Base-by-base conservation (phyloP, 176 grass and related monocot genomes). In the Oryza brachyantha region DNA sequence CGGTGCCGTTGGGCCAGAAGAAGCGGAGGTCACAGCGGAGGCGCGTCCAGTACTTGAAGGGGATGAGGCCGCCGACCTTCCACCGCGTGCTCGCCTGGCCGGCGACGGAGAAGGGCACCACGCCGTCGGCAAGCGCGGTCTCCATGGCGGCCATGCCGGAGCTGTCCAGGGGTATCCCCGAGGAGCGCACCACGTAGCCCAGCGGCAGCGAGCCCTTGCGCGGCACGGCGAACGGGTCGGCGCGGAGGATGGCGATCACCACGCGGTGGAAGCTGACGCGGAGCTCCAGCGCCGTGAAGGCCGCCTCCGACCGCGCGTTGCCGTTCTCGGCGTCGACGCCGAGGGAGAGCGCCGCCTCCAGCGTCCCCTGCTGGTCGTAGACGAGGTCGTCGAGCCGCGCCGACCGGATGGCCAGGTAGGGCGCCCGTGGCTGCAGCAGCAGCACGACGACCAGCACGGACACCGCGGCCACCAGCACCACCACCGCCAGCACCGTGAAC, bases 61-160 rank as follows among this genome's bases (percentile, higher is more conserved):
- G 13, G 9, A 86, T n/a, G 29, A 94, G 16, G 24, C 79, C 79
- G 0, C 82, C 85, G 0, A 94, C 28, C 70, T 75, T 83, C 92
- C 90, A 94, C 25, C 54, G 12, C 39, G 89, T 90, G 45, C 61
- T 55, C 17, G 87, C 84, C 29, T 84, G 73, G 55, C 95, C 95
- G 0, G 26, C 65, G 55, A 97, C 52, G 21, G 13, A 3, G 74
- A 97, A 97, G 21, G 92, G 89, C 75, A 97, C 88, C 11, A 86
- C 37, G 26, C 64, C 83, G 17, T 35, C 45, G 14, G 83, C 61
- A 10, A 97, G 69, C 50, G 92, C 87, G 8, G 24, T 5, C 79
- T 90, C 87, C 89, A 97, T 72, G 57, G 80, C 80, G 4, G 36
- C 76, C 73, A 85, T 84, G 0, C 66, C 69, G 10, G 29, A 11